Conservation (phyloP, 2,329 filamentous ascomycete species). For the Didymellaceae sp. region DNA sequence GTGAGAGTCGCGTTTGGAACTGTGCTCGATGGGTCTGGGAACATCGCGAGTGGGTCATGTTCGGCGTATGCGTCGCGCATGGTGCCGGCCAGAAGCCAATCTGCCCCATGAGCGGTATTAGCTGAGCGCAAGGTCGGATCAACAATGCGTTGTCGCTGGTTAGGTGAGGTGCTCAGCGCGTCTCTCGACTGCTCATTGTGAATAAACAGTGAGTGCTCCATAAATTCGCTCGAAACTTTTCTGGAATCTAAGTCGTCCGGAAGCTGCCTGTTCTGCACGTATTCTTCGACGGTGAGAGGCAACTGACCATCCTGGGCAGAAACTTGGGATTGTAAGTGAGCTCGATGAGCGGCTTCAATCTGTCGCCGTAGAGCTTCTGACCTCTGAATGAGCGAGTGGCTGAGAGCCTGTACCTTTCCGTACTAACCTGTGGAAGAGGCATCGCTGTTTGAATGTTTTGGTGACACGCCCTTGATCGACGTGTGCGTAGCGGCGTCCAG, state of each 20-base stretch:
- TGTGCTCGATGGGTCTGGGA: constrained; percentile 52
- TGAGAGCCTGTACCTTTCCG: neutral
- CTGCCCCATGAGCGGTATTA: constrained; percentile 3
- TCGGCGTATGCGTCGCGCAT: constrained; percentile 45
- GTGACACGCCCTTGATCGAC: constrained; percentile 26
- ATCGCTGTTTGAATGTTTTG: constrained; percentile 16
- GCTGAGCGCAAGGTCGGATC: neutral
- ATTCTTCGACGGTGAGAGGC: neutral
- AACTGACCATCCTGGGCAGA: constrained; percentile 12
- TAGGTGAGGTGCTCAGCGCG: constrained; percentile 11
- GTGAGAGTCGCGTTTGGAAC: constrained; percentile 51
- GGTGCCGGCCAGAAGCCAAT: constrained; percentile 40
- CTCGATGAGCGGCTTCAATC: constrained; percentile 35
- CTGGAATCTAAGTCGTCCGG: neutral
- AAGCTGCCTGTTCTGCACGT: neutral
- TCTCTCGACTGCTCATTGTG: constrained; percentile 22
- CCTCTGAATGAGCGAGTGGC: neutral
- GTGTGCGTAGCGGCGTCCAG: constrained; percentile 23
- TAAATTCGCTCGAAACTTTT: neutral
- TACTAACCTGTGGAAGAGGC: constrained; percentile 12
- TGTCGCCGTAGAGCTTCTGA: constrained; percentile 11
- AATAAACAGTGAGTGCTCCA: neutral
- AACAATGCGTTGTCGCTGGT: neutral
- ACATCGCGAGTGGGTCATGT: constrained; percentile 51
- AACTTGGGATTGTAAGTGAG: constrained; percentile 29